phyloP scores from a whole-genome alignment of 345 rosid species.

The Eucalyptus sp. region DNA sequence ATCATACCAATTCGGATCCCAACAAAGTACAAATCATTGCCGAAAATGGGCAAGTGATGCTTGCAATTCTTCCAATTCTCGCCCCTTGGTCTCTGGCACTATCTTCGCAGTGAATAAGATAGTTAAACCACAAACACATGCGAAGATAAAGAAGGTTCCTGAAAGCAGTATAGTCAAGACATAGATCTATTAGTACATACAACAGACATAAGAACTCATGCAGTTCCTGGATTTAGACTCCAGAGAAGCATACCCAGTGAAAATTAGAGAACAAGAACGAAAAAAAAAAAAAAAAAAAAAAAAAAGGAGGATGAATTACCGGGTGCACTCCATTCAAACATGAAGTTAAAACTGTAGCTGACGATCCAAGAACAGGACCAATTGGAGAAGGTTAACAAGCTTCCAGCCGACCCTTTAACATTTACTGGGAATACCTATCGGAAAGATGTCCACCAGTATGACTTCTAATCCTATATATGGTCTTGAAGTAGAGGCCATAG shows the following conservation, averaged over 20 bases:
- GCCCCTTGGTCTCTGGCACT: conserved; percentile 62
- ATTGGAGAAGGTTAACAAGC: conserved; percentile 30
- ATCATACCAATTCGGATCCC: background rate
- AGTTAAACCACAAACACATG: conserved; percentile 8
- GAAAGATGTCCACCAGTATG: background rate
- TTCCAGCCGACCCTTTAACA: conserved; percentile 49
- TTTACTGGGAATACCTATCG: background rate
- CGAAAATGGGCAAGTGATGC: conserved; percentile 6
- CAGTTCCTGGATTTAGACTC: background rate
- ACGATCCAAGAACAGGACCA: conserved; percentile 42
- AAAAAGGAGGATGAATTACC: conserved; percentile 2
- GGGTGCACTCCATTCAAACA: conserved; percentile 43
- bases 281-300: no score
- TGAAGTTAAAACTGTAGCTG: conserved; percentile 23
- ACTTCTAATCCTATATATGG: no score
- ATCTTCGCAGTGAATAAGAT: conserved; percentile 21
- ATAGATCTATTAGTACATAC: background rate
- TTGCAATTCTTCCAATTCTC: conserved; percentile 48
- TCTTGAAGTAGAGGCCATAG: background rate
- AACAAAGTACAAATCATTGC: background rate
- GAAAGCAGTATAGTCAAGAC: background rate
- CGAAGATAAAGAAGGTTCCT: conserved; percentile 28
- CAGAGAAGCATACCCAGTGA: background rate
- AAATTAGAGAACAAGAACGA: background rate
- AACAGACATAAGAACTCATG: background rate